phyloP scores from a whole-genome alignment of 1,284 basidiomycete species.

The Melampsora americana region DNA sequence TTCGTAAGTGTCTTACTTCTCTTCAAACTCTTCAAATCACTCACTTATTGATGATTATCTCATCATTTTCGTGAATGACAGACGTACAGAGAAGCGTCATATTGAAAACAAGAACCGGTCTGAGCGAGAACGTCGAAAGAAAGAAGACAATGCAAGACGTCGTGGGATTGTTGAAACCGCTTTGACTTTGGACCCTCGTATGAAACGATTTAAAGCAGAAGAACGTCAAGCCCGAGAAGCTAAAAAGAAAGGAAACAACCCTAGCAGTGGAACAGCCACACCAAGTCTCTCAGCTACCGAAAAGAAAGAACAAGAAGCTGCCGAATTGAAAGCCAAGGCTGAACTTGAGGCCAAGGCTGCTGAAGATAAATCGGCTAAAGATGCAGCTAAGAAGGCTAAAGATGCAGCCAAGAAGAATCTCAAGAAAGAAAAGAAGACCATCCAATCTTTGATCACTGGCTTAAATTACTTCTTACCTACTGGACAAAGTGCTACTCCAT shows the following conservation, averaged over 20 bases:
- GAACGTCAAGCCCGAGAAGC: conserved; percentile 92
- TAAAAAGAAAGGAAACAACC: conserved; percentile 65
- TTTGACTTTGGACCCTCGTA: conserved; percentile 82
- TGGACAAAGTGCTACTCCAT: conserved; percentile 57
- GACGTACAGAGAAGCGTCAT: conserved; percentile 97
- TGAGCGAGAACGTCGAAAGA: conserved; percentile 92
- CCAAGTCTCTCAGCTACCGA: conserved; percentile 54
- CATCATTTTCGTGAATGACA: conserved; percentile 51
- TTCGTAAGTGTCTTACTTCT: conserved; percentile 60
- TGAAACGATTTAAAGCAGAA: conserved; percentile 94
- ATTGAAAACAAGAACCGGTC: conserved; percentile 99
- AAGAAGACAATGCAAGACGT: conserved; percentile 91
- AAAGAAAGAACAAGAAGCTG: conserved; percentile 67
- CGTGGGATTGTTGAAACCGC: conserved; percentile 83
- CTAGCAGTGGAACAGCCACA: conserved; percentile 57
- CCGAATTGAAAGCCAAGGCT: conserved; percentile 69
- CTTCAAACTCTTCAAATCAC: too few species aligned
- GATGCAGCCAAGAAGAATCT: conserved; percentile 61
- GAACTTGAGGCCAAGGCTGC: conserved; percentile 69
- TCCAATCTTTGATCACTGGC: conserved; percentile 58
- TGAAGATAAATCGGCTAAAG: conserved; percentile 67
- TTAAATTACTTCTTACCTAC: conserved; percentile 62
- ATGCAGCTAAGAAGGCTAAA: conserved; percentile 91
- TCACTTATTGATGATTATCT: too few species aligned
- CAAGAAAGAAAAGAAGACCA: conserved; percentile 57